Conservation (phyloP, 139 green algal species). For the Closterium sp. region DNA sequence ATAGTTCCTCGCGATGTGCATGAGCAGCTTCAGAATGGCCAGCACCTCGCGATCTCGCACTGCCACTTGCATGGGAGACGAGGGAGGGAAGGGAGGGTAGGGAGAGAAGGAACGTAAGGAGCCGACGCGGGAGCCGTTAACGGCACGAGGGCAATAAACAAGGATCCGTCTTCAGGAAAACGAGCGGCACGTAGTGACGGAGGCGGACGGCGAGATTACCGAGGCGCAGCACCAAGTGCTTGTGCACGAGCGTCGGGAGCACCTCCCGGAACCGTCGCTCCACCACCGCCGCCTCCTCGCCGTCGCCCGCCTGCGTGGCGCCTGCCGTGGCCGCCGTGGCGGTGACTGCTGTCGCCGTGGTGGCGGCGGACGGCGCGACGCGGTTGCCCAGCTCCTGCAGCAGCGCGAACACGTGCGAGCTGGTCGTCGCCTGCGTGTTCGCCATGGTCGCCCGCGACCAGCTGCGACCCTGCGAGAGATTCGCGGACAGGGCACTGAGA, state of each 20-base stretch:
- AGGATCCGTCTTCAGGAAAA: background rate
- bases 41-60: slow-evolving; percentile 17
- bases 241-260: background rate
- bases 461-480: background rate
- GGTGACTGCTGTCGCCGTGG: background rate
- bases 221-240: background rate
- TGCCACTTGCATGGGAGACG: background rate
- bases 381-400: background rate
- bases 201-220: background rate
- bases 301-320: background rate
- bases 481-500: background rate
- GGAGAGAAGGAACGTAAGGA: background rate
- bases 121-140: background rate
- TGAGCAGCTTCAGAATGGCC: slow-evolving; percentile 43
- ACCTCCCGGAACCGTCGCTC: background rate
- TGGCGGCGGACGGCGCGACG: background rate
- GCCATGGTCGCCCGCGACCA: background rate
- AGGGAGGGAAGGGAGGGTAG: background rate
- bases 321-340: background rate
- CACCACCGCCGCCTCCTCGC: background rate
- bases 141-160: background rate
- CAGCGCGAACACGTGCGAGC: background rate
- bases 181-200: background rate
- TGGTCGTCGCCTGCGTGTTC: background rate
- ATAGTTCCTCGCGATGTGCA: slow-evolving; percentile 18